Evolutionary conservation across 2,329 filamentous ascomycete genomes (phyloP), one percentile per base, ranked within the genome.

Genomic region (Trichocomaceae sp.): DNA sequence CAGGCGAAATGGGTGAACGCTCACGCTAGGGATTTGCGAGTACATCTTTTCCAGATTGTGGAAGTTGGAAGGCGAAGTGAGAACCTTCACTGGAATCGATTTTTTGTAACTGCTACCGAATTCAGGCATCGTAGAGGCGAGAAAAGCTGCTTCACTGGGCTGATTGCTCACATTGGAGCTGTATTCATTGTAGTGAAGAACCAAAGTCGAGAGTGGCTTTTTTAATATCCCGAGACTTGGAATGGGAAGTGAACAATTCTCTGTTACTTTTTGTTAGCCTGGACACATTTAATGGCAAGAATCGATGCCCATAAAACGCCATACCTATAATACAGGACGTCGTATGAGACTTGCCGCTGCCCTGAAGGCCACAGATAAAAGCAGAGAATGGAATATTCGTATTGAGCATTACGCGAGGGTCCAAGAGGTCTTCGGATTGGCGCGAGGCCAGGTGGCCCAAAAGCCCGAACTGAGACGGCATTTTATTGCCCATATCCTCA

Each of bases 321-420:
- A 44, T 81, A 57, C 50, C 81, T 0, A 85, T 69, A 47, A 86
- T 69, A 60, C 78, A 82, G 0, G 80, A 78, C 2, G 83, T 69
- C 0, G 82, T 84, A 55, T 85, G 80, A 19, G 77, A 81, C 61
- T 85, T 85, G 0, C 83, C 83, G 42, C 77, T 79, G 0, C 83
- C 83, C 61, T 85, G 82, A 1, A 79, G 79, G 1, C 83, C 83
- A 57, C 83, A 86, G 19, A 86, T 80, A 63, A 85, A 85, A 10
- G 55, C 55, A 22, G 55, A 57, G 35, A 57, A 57, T 5, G 55
- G 55, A 5, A 52, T 54, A 4, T 57, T 57, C 6, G 55, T 57
- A 31, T 57, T 57, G 13, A 57, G 55, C 55, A 57, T 57, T 22
- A 57, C 50, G 17, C 55, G 42, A 13, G 55, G 55, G 17, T 57